These are phyloP conservation scores for Coriolopsis trogii DNA, from an alignment of 1,284 basidiomycete species.

Conservation along the genomic window DNA sequence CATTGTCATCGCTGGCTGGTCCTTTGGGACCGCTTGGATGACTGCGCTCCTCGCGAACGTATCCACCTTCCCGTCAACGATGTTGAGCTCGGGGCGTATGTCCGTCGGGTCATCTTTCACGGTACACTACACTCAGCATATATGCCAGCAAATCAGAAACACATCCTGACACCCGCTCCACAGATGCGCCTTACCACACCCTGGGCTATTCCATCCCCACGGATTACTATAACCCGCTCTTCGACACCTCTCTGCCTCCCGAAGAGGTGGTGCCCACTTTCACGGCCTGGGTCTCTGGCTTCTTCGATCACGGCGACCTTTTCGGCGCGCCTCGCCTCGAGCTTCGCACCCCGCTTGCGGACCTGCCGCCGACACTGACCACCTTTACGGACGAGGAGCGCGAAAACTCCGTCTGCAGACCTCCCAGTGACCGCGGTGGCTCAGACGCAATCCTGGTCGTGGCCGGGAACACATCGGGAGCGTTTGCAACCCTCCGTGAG, in stretches of 20 bases:
- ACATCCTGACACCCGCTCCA: too few relatives aligned
- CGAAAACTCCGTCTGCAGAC: neutral
- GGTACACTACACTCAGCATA: too few relatives aligned
- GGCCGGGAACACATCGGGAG: neutral
- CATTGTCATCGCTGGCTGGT: too few relatives aligned
- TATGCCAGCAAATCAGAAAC: too few relatives aligned
- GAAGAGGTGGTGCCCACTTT: constrained; percentile 7
- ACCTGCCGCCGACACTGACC: constrained; percentile 8
- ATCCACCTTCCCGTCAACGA: too few relatives aligned
- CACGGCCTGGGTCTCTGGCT: constrained; percentile 12
- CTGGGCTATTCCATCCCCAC: constrained; percentile 5
- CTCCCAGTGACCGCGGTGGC: constrained; percentile 1
- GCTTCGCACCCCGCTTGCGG: neutral
- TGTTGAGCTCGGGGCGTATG: too few relatives aligned
- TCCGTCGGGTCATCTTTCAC: too few relatives aligned
- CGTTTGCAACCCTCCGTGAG: too few relatives aligned
- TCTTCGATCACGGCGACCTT: constrained; percentile 12
- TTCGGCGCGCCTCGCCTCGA: constrained; percentile 9
- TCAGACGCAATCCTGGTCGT: constrained; percentile 4
- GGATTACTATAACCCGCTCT: constrained; percentile 10
- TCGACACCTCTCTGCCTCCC: neutral
- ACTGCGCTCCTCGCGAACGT: too few relatives aligned
- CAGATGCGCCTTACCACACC: constrained; percentile 8
- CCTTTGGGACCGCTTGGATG: too few relatives aligned
- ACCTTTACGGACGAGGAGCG: constrained; percentile 12